Conservation (phyloP, 345 rosid species). For the Hibiscus tridactylites region DNA sequence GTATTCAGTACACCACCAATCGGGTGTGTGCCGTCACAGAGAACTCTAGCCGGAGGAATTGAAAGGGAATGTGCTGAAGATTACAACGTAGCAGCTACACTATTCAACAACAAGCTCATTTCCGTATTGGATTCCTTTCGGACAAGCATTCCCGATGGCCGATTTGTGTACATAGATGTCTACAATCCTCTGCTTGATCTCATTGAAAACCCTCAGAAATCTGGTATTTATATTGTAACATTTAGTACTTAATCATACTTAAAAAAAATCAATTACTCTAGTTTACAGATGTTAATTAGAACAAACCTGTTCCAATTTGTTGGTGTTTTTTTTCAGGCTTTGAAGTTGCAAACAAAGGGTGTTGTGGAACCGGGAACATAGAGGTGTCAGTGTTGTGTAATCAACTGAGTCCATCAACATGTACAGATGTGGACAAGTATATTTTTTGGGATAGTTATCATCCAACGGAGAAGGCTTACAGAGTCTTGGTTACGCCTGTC, state of each 20-base stretch:
- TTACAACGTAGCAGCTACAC: slow-evolving; percentile 25
- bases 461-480: slow-evolving; percentile 60
- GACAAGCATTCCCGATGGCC: slow-evolving; percentile 20
- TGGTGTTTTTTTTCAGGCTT: slow-evolving; percentile 20
- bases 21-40: slow-evolving; percentile 38
- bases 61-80: slow-evolving; percentile 23
- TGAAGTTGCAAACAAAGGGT: slow-evolving; percentile 35
- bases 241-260: neutral
- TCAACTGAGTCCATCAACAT: slow-evolving; percentile 21
- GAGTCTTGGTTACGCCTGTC: slow-evolving; percentile 13
- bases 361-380: slow-evolving; percentile 48
- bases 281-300: neutral
- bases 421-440: slow-evolving; percentile 33
- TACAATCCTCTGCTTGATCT: slow-evolving; percentile 45
- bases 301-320: neutral
- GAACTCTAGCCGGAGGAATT: slow-evolving; percentile 28
- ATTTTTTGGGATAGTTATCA: slow-evolving; percentile 76
- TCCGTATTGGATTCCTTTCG: slow-evolving; percentile 21
- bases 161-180: slow-evolving; percentile 36
- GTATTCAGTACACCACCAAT: no score
- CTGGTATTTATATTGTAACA: slow-evolving; percentile 29
- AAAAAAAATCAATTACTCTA: neutral
- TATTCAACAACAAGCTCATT: slow-evolving; percentile 41
- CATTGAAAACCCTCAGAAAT: slow-evolving; percentile 36
- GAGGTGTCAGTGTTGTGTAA: slow-evolving; percentile 42